Percentiles rank a stretch among this genome's conserved stretches.
These are phyloP conservation scores for Yamadazyma friedrichii DNA, from an alignment of 1,139 yeast species.

Conservation along the genomic window DNA sequence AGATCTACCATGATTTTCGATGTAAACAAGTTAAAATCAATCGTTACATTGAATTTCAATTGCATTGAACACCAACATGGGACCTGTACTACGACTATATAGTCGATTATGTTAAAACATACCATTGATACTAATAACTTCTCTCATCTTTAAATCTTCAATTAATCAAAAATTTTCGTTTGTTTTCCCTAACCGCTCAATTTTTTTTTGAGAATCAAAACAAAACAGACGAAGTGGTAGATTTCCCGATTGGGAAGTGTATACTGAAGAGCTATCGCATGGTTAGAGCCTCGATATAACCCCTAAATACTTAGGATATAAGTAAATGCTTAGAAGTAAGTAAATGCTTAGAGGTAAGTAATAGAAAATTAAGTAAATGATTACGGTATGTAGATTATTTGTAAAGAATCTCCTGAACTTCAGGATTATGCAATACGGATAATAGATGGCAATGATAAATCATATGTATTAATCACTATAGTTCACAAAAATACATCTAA, in stretches of 20 bases:
- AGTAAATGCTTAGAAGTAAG: no score
- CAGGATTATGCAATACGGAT: no score
- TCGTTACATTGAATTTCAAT: no score
- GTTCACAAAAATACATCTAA: no score
- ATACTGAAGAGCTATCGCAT: not conserved
- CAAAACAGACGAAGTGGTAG: constrained; percentile 17
- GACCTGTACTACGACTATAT: not conserved
- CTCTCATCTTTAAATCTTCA: constrained; percentile 7
- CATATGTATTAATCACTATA: no score
- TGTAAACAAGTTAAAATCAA: no score
- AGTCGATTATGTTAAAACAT: constrained; percentile 29
- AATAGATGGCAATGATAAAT: no score
- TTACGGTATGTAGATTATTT: no score
- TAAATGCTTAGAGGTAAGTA: no score
- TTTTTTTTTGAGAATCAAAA: constrained; percentile 15
- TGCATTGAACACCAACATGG: not conserved
- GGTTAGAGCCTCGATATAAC: not conserved
- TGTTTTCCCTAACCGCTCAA: constrained; percentile 14
- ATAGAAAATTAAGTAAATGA: no score
- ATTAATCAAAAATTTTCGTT: constrained; percentile 9
- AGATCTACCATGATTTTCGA: no score
- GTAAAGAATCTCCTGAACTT: no score
- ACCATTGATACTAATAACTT: constrained; percentile 90
- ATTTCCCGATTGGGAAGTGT: constrained; percentile 19
- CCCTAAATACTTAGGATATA: not conserved